Evolutionary conservation across 257 asterid genomes (phyloP), one percentile per base, ranked within the genome.

Genomic region (Penstemon barbatus): DNA sequence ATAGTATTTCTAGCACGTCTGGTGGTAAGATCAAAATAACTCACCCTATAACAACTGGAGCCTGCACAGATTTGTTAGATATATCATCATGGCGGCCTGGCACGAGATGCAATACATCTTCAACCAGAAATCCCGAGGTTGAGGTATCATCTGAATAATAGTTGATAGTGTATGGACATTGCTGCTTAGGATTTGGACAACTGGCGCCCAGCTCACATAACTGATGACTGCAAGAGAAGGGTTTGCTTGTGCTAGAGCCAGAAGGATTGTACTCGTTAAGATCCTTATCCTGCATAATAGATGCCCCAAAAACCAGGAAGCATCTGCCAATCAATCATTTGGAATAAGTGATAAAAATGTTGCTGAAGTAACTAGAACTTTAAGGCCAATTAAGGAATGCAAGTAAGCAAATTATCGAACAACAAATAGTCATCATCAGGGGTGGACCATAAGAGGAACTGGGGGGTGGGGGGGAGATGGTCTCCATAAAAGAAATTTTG

Each of bases 261-360:
- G 96, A 82, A 42, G 97, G 97, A 69, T 69, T 85, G 77, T 87
- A 91, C 77, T 85, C 91, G 36, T 57, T 85, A 48, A 91, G 86
- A 85, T 89, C 92, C 76, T 72, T 85, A 81, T 78, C 96, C 97
- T 91, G 95, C 95, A 87, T 74, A 81, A 88, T 88, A 83, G 83
- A 88, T 86, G 96, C 94, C 95, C 95, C 92, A 82, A 75, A 85
- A 83, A 84, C 75, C 75, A 86, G 86, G 93, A 92, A 86, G 90
- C 91, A 87, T 90, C 94, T 90, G 94, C 83, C 86, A 88, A 90
- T 90, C 96, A 90, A 86, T 90, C 83, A 79, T 79, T 76, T 74
- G 83, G 73, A 78, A 86, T 86, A 86, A 90, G 92, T 72, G 86
- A 84, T 84, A 84, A 82, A 87, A 83, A 82, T 63, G 63, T 73